phyloP scores from a whole-genome alignment of 31 red algal genomes.

The Bonnemaisonia californica region DNA sequence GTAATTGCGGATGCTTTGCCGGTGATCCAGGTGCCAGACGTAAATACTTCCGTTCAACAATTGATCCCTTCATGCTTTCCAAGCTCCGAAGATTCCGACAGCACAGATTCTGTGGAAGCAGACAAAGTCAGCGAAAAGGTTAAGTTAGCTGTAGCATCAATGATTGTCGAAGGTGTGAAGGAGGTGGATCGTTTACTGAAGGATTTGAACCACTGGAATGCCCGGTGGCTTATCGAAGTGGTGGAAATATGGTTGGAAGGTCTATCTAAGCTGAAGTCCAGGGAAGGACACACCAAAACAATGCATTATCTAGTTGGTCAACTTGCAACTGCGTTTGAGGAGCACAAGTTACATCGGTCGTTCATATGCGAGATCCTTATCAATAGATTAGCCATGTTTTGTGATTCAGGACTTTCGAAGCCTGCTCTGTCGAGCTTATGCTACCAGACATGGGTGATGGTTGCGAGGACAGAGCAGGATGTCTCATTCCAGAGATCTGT shows the following conservation, averaged over 20 bases:
- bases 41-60: neutral
- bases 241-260: neutral
- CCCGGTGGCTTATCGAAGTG: neutral
- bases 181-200: neutral
- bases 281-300: neutral
- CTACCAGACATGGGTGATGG: conserved; percentile 1
- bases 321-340: neutral
- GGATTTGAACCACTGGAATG: neutral
- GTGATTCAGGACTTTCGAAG: neutral
- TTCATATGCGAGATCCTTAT: neutral
- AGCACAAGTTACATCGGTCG: neutral
- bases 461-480: conserved; percentile 3
- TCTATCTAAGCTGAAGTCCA: neutral
- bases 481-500: neutral
- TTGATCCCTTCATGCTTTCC: neutral
- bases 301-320: neutral
- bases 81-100: neutral
- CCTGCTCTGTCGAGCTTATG: neutral
- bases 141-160: neutral
- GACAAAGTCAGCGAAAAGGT: neutral
- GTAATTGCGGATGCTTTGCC: conserved; percentile 21
- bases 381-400: neutral
- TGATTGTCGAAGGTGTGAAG: neutral
- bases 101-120: no score
- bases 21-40: neutral